Conservation (phyloP, 495 filamentous ascomycete genomes). For the Parathielavia hyrcaniae region DNA sequence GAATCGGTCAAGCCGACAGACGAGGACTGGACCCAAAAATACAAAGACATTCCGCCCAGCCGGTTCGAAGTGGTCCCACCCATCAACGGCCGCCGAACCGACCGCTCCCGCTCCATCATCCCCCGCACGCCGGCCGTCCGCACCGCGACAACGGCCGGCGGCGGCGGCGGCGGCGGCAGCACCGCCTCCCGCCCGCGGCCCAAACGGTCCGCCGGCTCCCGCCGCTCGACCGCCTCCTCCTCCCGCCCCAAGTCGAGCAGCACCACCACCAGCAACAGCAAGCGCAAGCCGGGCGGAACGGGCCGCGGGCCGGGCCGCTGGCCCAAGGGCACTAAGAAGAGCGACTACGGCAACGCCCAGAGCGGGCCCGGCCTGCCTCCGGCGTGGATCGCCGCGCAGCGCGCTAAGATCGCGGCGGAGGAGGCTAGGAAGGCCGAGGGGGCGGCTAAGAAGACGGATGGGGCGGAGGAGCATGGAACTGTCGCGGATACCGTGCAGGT, state of each 20-base stretch:
- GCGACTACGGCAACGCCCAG: conserved; percentile 51
- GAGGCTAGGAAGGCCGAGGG: conserved; percentile 20
- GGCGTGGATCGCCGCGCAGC: conserved; percentile 37
- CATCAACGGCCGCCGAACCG: conserved; percentile 38
- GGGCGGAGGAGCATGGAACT: conserved; percentile 16
- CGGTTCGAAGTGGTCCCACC: conserved; percentile 84
- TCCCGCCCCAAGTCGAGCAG: conserved; percentile 30
- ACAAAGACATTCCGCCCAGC: conserved; percentile 60
- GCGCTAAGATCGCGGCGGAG: conserved; percentile 23
- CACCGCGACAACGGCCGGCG: conserved; percentile 17
- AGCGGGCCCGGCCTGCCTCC: conserved; percentile 52
- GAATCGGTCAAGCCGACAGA: not conserved
- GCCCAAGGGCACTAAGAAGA: conserved; percentile 53
- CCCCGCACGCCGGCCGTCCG: conserved; percentile 31
- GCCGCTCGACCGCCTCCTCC: conserved; percentile 26
- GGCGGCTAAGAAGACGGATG: conserved; percentile 11
- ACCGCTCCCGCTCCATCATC: conserved; percentile 27
- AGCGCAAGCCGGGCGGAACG: conserved; percentile 48
- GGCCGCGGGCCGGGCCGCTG: conserved; percentile 47
- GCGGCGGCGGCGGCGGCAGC: too few relatives aligned
- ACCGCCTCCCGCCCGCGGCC: conserved; percentile 25
- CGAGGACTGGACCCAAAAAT: conserved; percentile 36
- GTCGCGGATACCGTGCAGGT: conserved; percentile 31
- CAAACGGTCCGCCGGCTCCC: conserved; percentile 22
- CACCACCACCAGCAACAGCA: conserved; percentile 24